Conservation (phyloP, 2,329 filamentous ascomycete species). For the Phyllosticta citrichinensis region DNA sequence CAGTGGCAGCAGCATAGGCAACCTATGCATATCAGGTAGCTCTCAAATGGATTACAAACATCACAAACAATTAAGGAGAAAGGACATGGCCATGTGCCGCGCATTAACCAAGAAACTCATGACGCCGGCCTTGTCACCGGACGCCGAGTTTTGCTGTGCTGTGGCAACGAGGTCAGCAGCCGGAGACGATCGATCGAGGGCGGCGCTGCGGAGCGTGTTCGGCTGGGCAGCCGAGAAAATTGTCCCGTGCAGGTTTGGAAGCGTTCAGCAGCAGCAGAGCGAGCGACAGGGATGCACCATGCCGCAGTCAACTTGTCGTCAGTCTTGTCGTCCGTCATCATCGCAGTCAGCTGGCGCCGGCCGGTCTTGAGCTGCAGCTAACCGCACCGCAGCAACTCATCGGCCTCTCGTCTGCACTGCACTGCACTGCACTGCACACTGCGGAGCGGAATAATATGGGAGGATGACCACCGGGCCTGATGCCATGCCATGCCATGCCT, state of each 20-base stretch:
- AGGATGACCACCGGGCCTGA: no score
- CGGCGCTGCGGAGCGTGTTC: background rate
- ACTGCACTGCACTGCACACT: no score
- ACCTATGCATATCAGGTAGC: background rate
- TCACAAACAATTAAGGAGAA: background rate
- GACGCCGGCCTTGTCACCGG: background rate
- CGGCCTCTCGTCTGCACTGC: no score
- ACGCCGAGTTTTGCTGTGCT: background rate
- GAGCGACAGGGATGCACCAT: background rate
- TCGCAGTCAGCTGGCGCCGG: no score
- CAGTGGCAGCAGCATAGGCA: background rate
- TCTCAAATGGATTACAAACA: background rate
- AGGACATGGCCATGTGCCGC: no score
- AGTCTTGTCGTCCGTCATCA: no score
- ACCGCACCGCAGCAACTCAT: no score
- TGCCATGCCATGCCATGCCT: no score
- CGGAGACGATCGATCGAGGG: background rate
- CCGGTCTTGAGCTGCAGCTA: no score
- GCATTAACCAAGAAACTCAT: background rate
- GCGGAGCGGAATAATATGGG: background rate
- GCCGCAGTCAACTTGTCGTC: no score
- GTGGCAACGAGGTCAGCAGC: background rate
- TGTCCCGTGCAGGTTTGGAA: background rate
- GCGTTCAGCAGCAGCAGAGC: background rate
- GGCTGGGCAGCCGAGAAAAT: background rate